phyloP scores from a whole-genome alignment of 441 rosid species.

The Bruguiera hainesii region DNA sequence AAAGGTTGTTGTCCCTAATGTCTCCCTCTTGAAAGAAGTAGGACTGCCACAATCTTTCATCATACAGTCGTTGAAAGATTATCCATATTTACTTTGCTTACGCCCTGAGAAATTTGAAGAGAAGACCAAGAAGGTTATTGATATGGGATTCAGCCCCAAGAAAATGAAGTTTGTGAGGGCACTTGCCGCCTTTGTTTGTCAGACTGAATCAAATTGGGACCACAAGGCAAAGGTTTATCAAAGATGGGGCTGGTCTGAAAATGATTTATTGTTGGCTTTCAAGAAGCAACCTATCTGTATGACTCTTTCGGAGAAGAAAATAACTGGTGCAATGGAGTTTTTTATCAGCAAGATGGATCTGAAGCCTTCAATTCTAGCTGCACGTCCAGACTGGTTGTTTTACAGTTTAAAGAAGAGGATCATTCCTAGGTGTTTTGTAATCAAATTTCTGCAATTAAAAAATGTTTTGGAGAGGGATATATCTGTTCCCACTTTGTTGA shows the following conservation, averaged over 20 bases:
- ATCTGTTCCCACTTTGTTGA: too few species aligned
- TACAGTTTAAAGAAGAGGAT: constrained; percentile 55
- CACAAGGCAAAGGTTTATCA: constrained; percentile 31
- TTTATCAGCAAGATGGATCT: constrained; percentile 48
- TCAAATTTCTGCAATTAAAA: constrained; percentile 32
- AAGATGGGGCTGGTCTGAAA: constrained; percentile 67
- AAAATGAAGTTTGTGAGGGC: neutral
- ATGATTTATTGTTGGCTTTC: constrained; percentile 45
- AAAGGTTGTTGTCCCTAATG: neutral
- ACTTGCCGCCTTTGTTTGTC: neutral
- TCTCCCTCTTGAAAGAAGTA: neutral
- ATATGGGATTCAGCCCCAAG: neutral
- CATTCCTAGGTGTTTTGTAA: constrained; percentile 51
- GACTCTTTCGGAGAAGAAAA: constrained; percentile 56
- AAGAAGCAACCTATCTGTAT: constrained; percentile 53
- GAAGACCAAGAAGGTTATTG: neutral
- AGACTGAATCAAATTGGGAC: neutral
- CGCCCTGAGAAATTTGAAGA: neutral
- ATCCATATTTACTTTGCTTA: neutral
- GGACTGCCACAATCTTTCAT: neutral
- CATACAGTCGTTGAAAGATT: neutral
- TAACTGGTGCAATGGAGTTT: constrained; percentile 42
- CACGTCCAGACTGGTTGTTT: constrained; percentile 36
- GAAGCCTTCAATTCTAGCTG: constrained; percentile 32
- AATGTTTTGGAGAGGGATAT: constrained; percentile 38